Conservation (phyloP, 192 early-diverging fungal species). For the Physocladia obscura region DNA sequence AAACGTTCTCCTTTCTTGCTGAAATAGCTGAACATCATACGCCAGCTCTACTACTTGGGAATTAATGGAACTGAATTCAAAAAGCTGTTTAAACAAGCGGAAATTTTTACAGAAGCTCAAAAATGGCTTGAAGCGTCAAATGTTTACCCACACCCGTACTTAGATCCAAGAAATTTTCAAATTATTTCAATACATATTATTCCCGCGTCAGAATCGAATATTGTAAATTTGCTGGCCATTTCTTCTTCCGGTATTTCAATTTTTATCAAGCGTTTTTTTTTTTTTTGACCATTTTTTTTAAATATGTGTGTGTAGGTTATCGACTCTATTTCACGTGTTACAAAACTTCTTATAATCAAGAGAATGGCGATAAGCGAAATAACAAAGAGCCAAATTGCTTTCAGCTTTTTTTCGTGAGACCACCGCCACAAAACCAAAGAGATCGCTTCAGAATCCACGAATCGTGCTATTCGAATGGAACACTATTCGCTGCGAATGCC, state of each 20-base stretch:
- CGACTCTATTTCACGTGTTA: constrained; percentile 67
- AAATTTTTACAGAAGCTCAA: constrained; percentile 37
- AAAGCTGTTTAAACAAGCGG: background rate
- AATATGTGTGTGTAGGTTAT: constrained; percentile 49
- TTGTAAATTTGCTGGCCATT: constrained; percentile 73
- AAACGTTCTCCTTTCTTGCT: too few relatives aligned
- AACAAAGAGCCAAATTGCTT: constrained; percentile 51
- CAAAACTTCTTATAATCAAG: background rate
- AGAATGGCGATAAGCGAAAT: background rate
- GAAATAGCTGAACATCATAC: too few relatives aligned
- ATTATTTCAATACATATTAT: constrained; percentile 77
- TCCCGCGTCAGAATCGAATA: constrained; percentile 60
- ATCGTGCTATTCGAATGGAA: constrained; percentile 65
- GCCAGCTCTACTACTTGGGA: constrained; percentile 60
- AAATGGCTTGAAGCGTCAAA: constrained; percentile 18
- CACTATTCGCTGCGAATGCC: constrained; percentile 65
- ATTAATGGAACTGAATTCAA: constrained; percentile 55
- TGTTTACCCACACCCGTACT: constrained; percentile 46
- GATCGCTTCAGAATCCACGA: constrained; percentile 56
- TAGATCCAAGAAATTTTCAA: constrained; percentile 55
- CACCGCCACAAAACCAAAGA: constrained; percentile 56
- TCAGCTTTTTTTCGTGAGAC: constrained; percentile 67
- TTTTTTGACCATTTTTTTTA: constrained; percentile 24
- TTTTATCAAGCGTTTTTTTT: constrained; percentile 7
- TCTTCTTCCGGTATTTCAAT: constrained; percentile 72